These are phyloP conservation scores for Saposhnikovia divaricata DNA, from an alignment of 129 eudicot species.

Conservation along the genomic window DNA sequence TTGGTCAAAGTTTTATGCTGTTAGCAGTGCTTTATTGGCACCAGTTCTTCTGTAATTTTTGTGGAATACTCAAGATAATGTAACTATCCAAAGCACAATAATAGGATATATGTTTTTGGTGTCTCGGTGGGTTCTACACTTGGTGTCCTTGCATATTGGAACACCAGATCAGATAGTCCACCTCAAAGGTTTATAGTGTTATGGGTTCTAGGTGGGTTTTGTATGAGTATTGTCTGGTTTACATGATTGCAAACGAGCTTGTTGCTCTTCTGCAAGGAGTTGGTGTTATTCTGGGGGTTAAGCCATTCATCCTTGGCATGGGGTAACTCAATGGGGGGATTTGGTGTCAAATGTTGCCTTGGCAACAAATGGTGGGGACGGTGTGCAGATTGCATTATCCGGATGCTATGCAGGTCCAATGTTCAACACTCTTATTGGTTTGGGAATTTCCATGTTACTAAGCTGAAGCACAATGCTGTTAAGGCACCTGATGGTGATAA, in stretches of 20 bases:
- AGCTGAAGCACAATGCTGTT: no score
- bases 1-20: constrained; percentile 84
- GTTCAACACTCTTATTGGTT: constrained; percentile 81
- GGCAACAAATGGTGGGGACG: constrained; percentile 89
- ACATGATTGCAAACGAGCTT: constrained; percentile 86
- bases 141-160: constrained; percentile 42
- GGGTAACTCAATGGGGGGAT: constrained; percentile 97
- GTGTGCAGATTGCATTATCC: constrained; percentile 85
- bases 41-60: constrained; percentile 61
- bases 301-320: constrained; percentile 93
- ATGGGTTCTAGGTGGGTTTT: constrained; percentile 87
- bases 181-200: constrained; percentile 62
- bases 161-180: constrained; percentile 70
- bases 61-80: constrained; percentile 45
- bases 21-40: constrained; percentile 61
- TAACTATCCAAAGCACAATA: constrained; percentile 28
- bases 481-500: constrained; percentile 60
- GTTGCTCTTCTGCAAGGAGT: constrained; percentile 69
- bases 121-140: constrained; percentile 41
- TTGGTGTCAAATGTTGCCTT: constrained; percentile 77
- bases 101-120: constrained; percentile 39
- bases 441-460: constrained; percentile 79
- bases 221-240: constrained; percentile 97
- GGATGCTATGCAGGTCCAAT: constrained; percentile 98
- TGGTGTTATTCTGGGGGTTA: constrained; percentile 52